Base-by-base conservation (phyloP, 129 eudicot genomes). In the Dittrichia graveolens region DNA sequence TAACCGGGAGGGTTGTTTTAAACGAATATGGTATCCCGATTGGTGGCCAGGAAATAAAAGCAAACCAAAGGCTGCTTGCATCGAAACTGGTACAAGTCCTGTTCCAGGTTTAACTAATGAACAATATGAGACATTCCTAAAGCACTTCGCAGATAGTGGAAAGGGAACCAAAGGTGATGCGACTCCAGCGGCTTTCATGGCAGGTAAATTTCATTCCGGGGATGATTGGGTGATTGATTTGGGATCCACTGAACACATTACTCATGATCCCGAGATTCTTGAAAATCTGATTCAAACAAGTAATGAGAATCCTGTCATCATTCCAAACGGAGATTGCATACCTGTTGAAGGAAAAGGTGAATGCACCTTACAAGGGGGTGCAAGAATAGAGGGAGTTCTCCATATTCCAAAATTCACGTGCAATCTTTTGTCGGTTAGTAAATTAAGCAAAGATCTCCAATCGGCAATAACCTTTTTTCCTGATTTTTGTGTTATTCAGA, bases 211-310 rank as follows among this genome's bases (percentile, higher is more conserved):
- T 15, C 13, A 19, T 58, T 37, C 40, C 2, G 14, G 12, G 24
- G 16, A 11, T 5, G 31, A 18, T 34, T 71, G 54, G 65, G 43
- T 54, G 65, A 71, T 10, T 54, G 65, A 71, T 10, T 14, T 5
- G 18, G 38, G 75, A 0, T 37, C 65, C 2, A 38, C 75, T 8
- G 16, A 55, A 9, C 75, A 70, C 14, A 52, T 70, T 12, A 50
- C 63, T 16, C 15, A 12, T 0, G n/a, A n/a, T 8, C 9, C 5
- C 31, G 60, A 54, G 4, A 43, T 60, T n/a, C 46, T 70, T 7
- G 12, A n/a, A 18, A 7, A 43, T 1, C 6, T 7, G 6, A 24
- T 38, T 7, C 1, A 11, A 4, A 0, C 6, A 10, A 0, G 3
- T 0, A 11, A 5, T 43, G 39, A 14, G 0, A 50, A 6, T 1